A percentile compares a stretch with the other conserved stretches of the same genome.
These are phyloP conservation scores for Acer campestre DNA, from an alignment of 345 rosid genomes.

Conservation along the genomic window DNA sequence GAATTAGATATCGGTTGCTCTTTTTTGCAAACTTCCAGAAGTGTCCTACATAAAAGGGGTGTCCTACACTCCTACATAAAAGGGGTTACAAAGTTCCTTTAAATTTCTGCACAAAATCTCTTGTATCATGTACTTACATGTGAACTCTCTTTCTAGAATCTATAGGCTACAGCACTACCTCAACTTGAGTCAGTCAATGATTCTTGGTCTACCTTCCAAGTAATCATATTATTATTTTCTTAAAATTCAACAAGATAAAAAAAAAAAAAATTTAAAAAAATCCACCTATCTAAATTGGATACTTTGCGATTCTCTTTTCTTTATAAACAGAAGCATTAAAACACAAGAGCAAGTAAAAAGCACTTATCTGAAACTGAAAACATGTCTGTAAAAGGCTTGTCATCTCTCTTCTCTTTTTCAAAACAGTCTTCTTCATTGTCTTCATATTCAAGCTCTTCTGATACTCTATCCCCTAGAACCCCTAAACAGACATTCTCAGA, in stretches of 20 bases:
- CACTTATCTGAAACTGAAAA: neutral
- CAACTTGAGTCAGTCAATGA: neutral
- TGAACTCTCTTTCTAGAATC: neutral
- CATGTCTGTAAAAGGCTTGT: slow-evolving; percentile 9
- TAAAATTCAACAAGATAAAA: neutral
- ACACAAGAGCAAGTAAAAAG: neutral
- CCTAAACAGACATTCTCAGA: slow-evolving; percentile 31
- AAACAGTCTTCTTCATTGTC: neutral
- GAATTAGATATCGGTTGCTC: no score
- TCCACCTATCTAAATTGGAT: neutral
- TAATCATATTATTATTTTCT: neutral
- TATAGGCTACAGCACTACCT: neutral
- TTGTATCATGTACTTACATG: neutral
- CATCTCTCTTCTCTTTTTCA: slow-evolving; percentile 16
- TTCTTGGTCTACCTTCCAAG: neutral
- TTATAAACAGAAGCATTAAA: slow-evolving; percentile 19
- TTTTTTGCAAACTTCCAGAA: no score
- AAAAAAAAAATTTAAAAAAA: neutral
- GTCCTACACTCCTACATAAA: neutral
- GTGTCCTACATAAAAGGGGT: neutral
- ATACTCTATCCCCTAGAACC: no score
- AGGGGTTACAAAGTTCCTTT: neutral
- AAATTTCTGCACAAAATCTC: neutral
- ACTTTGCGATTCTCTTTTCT: neutral
- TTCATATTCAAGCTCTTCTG: slow-evolving; percentile 20